Conservation (phyloP, 441 rosid species). For the Geranium incanum region DNA sequence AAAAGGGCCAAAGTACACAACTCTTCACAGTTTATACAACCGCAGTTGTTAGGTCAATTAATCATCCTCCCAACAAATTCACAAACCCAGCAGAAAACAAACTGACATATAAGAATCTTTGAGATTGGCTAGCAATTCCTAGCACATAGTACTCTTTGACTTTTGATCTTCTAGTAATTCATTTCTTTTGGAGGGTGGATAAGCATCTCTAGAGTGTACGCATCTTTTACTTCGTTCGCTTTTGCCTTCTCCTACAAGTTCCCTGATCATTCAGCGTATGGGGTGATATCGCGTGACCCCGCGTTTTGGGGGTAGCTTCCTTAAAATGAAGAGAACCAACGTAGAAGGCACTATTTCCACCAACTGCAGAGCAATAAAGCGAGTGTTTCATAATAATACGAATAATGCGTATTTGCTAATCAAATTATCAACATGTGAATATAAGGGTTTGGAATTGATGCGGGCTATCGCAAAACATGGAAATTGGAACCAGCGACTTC, state of each 20-base stretch:
- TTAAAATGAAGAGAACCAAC: conserved; percentile 71
- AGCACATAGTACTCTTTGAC: background rate
- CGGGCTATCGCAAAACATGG: no score
- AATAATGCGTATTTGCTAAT: background rate
- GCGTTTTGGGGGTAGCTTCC: conserved; percentile 85
- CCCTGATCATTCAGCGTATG: conserved; percentile 38
- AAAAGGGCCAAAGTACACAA: background rate
- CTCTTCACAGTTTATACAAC: background rate
- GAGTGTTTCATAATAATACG: background rate
- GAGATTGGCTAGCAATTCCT: background rate
- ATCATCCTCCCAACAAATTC: background rate
- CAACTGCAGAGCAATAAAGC: conserved; percentile 39
- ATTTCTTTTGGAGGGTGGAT: conserved; percentile 12
- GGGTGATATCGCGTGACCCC: conserved; percentile 70
- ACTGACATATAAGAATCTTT: conserved; percentile 14
- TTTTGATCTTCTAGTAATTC: conserved; percentile 8
- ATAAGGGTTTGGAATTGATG: no score
- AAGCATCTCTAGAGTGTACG: conserved; percentile 12
- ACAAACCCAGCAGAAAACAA: conserved; percentile 15
- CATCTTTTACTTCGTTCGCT: conserved; percentile 14
- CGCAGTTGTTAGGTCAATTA: conserved; percentile 14
- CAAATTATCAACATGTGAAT: background rate
- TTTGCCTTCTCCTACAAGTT: background rate
- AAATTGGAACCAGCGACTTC: no score
- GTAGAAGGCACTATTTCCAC: conserved; percentile 82